phyloP scores from a whole-genome alignment of 208 protist species.

The Acanthamoeba comandoni region DNA sequence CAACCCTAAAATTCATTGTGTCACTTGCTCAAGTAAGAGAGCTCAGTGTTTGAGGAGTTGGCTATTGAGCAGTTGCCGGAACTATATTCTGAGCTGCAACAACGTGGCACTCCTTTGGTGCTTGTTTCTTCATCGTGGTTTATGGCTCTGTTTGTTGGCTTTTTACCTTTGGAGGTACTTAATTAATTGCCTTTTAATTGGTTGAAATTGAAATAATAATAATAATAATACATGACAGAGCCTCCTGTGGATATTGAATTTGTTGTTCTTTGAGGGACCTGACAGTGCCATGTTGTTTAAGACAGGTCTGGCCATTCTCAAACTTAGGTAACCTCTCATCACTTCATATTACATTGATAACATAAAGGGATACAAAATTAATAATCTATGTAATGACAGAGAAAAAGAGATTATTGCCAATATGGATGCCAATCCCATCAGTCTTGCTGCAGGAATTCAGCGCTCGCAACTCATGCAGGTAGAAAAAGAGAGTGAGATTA shows the following conservation, averaged over 20 bases:
- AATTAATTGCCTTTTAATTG: neutral
- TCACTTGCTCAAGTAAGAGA: neutral
- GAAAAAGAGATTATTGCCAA: slow-evolving; percentile 57
- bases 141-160: slow-evolving; percentile 66
- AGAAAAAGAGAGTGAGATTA: neutral
- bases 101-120: slow-evolving; percentile 32
- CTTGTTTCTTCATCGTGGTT: slow-evolving; percentile 50
- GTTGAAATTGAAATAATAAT: slow-evolving; percentile 15
- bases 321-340: slow-evolving; percentile 4
- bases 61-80: slow-evolving; percentile 30
- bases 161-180: slow-evolving; percentile 34
- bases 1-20: neutral
- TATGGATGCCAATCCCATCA: slow-evolving; percentile 50
- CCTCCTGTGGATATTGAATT: slow-evolving; percentile 40
- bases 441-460: slow-evolving; percentile 33
- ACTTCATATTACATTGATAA: neutral
- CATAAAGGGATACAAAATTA: neutral
- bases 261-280: slow-evolving; percentile 57
- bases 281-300: slow-evolving; percentile 61
- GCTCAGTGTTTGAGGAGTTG: slow-evolving; percentile 50
- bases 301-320: slow-evolving; percentile 60
- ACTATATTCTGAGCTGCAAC: slow-evolving; percentile 36
- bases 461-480: slow-evolving; percentile 44
- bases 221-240: slow-evolving; percentile 5
- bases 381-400: neutral